A percentile compares a stretch with the other conserved stretches of the same genome.
phyloP scores from a whole-genome alignment of 768 basidiomycete species.

The Dendrothele bispora region DNA sequence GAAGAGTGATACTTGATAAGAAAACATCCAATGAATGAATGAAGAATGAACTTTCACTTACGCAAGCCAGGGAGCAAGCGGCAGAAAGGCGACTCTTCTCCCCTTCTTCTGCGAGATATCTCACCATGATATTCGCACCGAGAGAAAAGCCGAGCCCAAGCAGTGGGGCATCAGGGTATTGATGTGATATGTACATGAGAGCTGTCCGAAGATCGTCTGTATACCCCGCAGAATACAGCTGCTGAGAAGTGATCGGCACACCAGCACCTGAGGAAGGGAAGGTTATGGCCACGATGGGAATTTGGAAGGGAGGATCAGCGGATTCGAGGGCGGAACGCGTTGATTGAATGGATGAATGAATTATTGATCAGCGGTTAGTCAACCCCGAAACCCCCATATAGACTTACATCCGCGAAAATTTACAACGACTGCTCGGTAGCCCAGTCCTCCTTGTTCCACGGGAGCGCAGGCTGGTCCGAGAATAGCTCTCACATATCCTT shows the following conservation, averaged over 20 bases:
- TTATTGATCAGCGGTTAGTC: no score
- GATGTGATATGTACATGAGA: constrained; percentile 67
- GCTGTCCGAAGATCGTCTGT: constrained; percentile 89
- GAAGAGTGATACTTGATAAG: constrained; percentile 17
- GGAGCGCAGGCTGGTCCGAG: constrained; percentile 72
- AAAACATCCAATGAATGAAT: neutral
- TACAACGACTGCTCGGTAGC: constrained; percentile 86
- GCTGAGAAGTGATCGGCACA: constrained; percentile 54
- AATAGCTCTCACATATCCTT: constrained; percentile 85
- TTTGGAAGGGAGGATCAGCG: constrained; percentile 4
- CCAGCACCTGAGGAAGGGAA: constrained; percentile 65
- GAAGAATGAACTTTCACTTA: constrained; percentile 38
- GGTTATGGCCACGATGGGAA: constrained; percentile 13
- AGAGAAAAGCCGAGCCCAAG: constrained; percentile 92
- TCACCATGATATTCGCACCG: constrained; percentile 87
- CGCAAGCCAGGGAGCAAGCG: constrained; percentile 73
- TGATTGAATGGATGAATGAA: no score
- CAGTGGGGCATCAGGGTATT: constrained; percentile 78
- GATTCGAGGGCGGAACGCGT: neutral
- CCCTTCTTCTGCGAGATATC: constrained; percentile 87
- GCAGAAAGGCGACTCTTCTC: constrained; percentile 57
- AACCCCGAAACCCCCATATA: no score
- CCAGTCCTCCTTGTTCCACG: constrained; percentile 78
- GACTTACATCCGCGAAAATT: constrained; percentile 90
- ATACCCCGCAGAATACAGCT: constrained; percentile 85